These are phyloP conservation scores for Dothideomycetes sp. DNA, from an alignment of 2,329 filamentous ascomycete species.

Conservation along the genomic window DNA sequence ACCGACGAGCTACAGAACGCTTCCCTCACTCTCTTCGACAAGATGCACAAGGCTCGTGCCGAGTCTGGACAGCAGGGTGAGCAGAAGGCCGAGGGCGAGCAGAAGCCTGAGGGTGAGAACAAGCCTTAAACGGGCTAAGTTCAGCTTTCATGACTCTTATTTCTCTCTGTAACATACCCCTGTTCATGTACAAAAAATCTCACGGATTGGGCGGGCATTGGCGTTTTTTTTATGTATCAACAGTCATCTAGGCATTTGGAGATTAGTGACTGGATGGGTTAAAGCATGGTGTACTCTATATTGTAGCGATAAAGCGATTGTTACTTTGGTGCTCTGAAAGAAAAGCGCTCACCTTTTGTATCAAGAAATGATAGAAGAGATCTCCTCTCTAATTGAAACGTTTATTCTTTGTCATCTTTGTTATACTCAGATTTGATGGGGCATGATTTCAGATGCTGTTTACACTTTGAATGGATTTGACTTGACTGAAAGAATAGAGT, in stretches of 20 bases:
- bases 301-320: background rate
- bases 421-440: too few relatives aligned
- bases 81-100: slow-evolving; percentile 25
- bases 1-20: slow-evolving; percentile 95
- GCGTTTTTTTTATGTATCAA: too few relatives aligned
- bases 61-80: slow-evolving; percentile 39
- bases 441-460: too few relatives aligned
- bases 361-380: background rate
- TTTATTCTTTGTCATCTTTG: background rate
- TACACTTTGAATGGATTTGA: too few relatives aligned
- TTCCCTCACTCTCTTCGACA: slow-evolving; percentile 94
- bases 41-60: slow-evolving; percentile 94
- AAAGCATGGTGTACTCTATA: background rate
- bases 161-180: background rate
- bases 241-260: background rate
- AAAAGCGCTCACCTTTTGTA: background rate
- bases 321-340: background rate
- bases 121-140: slow-evolving; percentile 44
- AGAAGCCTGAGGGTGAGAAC: slow-evolving; percentile 56
- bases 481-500: too few relatives aligned
- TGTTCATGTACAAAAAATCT: background rate
- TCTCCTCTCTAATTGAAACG: background rate
- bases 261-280: background rate
- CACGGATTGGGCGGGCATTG: too few relatives aligned
- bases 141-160: background rate